A percentile compares a stretch with the other conserved stretches of the same genome.
Evolutionary conservation across 1,284 basidiomycete species (phyloP).

Genomic region (Phenoliferia sp.): DNA sequence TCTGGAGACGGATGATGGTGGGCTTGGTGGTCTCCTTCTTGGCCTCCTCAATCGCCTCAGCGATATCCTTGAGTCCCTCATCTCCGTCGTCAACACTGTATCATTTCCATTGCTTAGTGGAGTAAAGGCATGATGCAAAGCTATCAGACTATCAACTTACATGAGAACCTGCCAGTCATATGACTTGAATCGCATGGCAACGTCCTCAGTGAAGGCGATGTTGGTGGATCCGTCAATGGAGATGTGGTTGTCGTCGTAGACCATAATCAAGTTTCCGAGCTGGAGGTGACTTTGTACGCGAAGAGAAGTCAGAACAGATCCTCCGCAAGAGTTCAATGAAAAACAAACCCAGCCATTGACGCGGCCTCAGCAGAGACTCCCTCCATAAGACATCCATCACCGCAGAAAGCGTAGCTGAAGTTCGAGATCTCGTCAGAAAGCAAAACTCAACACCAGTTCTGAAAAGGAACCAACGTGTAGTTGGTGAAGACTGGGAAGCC

Average conservation of each 20-base stretch:
- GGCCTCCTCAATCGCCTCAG: slow-evolving; percentile 72
- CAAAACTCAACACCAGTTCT: too few relatives aligned
- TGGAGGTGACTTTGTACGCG: slow-evolving; percentile 62
- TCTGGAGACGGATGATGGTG: slow-evolving; percentile 63
- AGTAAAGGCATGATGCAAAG: neutral
- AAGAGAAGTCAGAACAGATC: neutral
- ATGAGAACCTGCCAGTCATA: slow-evolving; percentile 91
- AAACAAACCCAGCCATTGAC: slow-evolving; percentile 65
- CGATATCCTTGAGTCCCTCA: slow-evolving; percentile 73
- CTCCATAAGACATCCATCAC: slow-evolving; percentile 95
- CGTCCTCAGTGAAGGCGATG: slow-evolving; percentile 90
- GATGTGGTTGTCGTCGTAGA: slow-evolving; percentile 89
- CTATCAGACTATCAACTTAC: slow-evolving; percentile 46
- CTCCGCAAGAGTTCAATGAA: neutral
- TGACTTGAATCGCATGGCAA: slow-evolving; percentile 76
- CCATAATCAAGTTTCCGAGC: slow-evolving; percentile 84
- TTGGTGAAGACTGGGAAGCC: slow-evolving; percentile 80
- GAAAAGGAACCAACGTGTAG: slow-evolving; percentile 68
- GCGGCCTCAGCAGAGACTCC: slow-evolving; percentile 87
- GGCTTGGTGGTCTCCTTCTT: slow-evolving; percentile 74
- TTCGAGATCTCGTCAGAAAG: neutral
- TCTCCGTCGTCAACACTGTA: slow-evolving; percentile 29
- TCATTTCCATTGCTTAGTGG: neutral
- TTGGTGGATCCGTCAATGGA: slow-evolving; percentile 92
- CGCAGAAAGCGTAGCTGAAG: slow-evolving; percentile 57